A percentile compares a stretch with the other conserved stretches of the same genome.
phyloP scores from a whole-genome alignment of 768 basidiomycete genomes.

The Crucibulum laeve region DNA sequence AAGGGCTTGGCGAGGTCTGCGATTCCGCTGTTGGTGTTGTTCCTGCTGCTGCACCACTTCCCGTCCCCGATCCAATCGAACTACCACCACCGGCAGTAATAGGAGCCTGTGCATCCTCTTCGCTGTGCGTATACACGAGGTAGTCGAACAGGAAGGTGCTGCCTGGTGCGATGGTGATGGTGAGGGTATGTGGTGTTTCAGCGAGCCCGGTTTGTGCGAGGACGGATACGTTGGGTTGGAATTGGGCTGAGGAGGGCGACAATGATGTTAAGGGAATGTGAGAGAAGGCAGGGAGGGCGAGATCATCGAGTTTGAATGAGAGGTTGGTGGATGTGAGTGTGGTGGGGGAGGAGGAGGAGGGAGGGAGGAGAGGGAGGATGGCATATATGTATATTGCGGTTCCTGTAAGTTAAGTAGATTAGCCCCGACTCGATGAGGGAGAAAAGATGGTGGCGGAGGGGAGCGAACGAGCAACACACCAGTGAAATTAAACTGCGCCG shows the following conservation, averaged over 20 bases:
- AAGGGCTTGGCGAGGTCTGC: constrained; percentile 18
- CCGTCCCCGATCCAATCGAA: no score
- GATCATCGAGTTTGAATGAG: constrained; percentile 37
- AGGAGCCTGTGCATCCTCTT: no score
- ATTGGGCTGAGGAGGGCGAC: constrained; percentile 18
- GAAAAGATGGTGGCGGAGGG: not conserved
- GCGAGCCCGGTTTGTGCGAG: constrained; percentile 28
- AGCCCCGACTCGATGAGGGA: constrained; percentile 26
- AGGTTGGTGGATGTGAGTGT: constrained; percentile 39
- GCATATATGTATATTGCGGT: constrained; percentile 43
- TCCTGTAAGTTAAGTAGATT: no score
- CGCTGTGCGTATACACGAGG: constrained; percentile 30
- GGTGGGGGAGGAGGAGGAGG: no score
- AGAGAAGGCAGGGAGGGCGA: no score
- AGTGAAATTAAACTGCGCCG: constrained; percentile 36
- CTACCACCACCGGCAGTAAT: no score
- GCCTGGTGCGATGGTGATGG: constrained; percentile 36
- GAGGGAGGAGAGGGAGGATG: constrained; percentile 34
- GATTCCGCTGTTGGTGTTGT: constrained; percentile 12
- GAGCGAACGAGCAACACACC: constrained; percentile 25
- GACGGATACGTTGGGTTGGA: constrained; percentile 28
- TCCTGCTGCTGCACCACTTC: no score
- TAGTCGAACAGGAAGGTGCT: constrained; percentile 49
- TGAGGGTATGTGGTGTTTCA: constrained; percentile 36
- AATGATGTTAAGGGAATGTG: no score